Base-by-base conservation (phyloP, 495 filamentous ascomycete genomes). In the Aspergillus ostianus region DNA sequence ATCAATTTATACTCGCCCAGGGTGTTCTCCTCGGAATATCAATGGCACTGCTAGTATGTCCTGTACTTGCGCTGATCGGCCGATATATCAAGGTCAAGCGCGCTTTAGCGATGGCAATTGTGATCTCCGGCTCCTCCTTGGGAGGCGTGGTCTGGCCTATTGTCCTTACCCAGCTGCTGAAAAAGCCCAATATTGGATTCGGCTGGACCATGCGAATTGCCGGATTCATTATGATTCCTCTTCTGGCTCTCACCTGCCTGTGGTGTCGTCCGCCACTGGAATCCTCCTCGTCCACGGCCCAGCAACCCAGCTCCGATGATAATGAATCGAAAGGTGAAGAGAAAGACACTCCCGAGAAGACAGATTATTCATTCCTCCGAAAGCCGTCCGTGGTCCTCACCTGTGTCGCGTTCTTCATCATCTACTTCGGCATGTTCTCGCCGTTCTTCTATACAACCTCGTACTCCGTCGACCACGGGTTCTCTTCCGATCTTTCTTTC, bases 1-100 rank as follows among this genome's bases (percentile, higher is more conserved):
- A 78, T 62, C 84, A 90, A 50, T 84, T 90, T 61, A 71, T 86
- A 56, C 81, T 90, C 10, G 77, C 79, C 0, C 86, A 89, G 64
- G 84, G 82, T 3, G 58, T 89, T 3, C 68, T 88, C 0, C 69
- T 80, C 1, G 85, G 85, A 0, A 62, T 80, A 0, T 74, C 72
- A 18, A 80, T 80, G 64, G 71, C 77, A 0, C 60, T 88, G 21
- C 65, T 85, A 6, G 67, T 74, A 20, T 77, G 81, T 55, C 85
- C 86, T 0, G 71, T 76, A 32, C 65, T 87, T 8, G 80, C 78
- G 0, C 75, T 80, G 0, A 73, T 84, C 2, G 73, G 77, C 9
- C 80, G 85, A 54, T 82, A 80, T 57, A 84, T 90, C 64, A 73
- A 79, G 51, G 71, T 76, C 47, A 81, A 79, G 47, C 72, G 85